Evolutionary conservation across 2,329 filamentous ascomycete genomes (phyloP).

Genomic region (Beauveria medogensis): DNA sequence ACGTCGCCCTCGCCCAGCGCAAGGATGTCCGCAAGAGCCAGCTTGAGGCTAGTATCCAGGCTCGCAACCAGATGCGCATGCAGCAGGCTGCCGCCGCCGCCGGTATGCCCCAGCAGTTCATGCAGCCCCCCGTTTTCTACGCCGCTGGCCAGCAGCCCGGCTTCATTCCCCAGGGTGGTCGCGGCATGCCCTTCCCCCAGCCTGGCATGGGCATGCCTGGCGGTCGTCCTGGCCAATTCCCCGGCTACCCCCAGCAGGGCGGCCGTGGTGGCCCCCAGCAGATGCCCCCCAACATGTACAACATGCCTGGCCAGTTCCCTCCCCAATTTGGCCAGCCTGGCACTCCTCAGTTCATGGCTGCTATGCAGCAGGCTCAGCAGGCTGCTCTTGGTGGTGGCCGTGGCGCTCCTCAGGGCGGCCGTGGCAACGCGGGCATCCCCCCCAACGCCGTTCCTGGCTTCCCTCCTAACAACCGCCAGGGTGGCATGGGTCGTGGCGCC

Average conservation of each 20-base stretch:
- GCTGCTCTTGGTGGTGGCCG: conserved; percentile 53
- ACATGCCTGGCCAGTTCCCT: conserved; percentile 71
- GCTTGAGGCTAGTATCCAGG: conserved; percentile 98
- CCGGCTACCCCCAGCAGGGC: conserved; percentile 76
- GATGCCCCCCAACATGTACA: conserved; percentile 81
- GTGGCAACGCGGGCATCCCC: conserved; percentile 50
- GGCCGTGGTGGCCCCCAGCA: conserved; percentile 84
- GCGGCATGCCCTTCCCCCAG: conserved; percentile 60
- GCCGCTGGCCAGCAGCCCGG: conserved; percentile 70
- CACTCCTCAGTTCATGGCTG: conserved; percentile 70
- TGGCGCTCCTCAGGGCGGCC: conserved; percentile 57
- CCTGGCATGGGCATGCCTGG: conserved; percentile 58
- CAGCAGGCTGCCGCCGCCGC: conserved; percentile 91
- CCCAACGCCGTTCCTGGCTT: conserved; percentile 48
- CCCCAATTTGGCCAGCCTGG: conserved; percentile 73
- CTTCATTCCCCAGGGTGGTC: conserved; percentile 57
- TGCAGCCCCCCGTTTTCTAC: conserved; percentile 89
- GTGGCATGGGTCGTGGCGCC: conserved; percentile 39
- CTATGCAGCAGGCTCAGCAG: conserved; percentile 71
- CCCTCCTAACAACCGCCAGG: conserved; percentile 48
- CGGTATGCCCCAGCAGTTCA: conserved; percentile 80
- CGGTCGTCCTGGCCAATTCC: conserved; percentile 80
- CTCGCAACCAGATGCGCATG: conserved; percentile 96
- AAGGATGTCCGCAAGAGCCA: conserved; percentile 99
- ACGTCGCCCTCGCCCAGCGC: conserved; percentile 95